These are phyloP conservation scores for Neolentinus lepideus DNA, from an alignment of 1,284 basidiomycete species.

Conservation along the genomic window DNA sequence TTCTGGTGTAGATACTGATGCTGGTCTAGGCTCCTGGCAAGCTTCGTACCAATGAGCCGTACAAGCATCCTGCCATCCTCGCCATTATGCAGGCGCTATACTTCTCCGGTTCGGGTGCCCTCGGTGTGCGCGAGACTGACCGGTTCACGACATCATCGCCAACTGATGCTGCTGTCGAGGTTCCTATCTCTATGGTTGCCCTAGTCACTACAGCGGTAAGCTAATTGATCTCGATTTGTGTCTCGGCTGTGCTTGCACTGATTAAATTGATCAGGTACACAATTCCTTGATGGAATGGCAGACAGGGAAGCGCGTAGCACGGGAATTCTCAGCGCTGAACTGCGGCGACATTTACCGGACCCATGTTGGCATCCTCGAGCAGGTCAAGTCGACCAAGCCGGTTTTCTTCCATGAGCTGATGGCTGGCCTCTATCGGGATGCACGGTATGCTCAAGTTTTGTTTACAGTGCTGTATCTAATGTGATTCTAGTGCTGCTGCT, in stretches of 20 bases:
- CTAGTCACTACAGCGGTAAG: neutral
- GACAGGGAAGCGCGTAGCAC: neutral
- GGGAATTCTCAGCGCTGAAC: neutral
- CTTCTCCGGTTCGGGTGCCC: neutral
- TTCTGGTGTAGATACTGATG: neutral
- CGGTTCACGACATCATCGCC: neutral
- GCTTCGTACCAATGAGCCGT: neutral
- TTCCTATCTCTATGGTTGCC: neutral
- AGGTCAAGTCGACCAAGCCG: neutral
- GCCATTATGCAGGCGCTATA: neutral
- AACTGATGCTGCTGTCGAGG: neutral
- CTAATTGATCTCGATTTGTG: too few species aligned
- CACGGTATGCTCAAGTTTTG: neutral
- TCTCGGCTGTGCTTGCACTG: neutral
- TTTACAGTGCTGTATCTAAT: neutral
- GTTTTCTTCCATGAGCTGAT: neutral
- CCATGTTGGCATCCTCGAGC: neutral
- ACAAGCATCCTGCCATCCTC: neutral
- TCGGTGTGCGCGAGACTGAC: neutral
- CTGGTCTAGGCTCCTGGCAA: neutral
- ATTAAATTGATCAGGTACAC: neutral
- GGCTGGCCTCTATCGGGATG: neutral
- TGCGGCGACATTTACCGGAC: neutral
- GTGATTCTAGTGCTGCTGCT: neutral
- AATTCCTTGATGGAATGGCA: neutral